Conservation (phyloP, 2,329 filamentous ascomycete species). For the Aspergillus ochraceoroseus region DNA sequence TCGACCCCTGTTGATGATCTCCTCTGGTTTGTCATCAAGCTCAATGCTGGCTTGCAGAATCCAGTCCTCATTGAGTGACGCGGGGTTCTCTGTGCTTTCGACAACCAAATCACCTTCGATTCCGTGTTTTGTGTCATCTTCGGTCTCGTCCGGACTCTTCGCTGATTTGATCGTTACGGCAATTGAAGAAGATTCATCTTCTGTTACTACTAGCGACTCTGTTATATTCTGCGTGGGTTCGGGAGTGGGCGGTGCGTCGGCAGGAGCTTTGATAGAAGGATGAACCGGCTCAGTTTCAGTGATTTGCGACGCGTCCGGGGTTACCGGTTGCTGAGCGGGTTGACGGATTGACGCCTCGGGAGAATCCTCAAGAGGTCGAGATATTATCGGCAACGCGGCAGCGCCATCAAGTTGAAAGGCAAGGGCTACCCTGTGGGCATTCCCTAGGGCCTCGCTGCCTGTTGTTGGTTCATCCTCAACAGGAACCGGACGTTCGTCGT, state of each 20-base stretch:
- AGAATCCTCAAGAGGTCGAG: background rate
- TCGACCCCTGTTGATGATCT: constrained; percentile 8
- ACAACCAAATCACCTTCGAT: constrained; percentile 1
- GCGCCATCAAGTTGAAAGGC: constrained; percentile 19
- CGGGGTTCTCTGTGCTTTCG: background rate
- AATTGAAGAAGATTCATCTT: background rate
- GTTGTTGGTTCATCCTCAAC: no score
- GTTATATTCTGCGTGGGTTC: constrained; percentile 14
- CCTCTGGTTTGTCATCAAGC: constrained; percentile 10
- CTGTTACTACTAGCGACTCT: background rate
- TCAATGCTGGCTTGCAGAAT: constrained; percentile 11
- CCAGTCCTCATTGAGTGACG: constrained; percentile 7
- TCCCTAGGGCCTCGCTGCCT: no score
- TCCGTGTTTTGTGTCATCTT: constrained; percentile 6
- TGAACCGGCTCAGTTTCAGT: background rate
- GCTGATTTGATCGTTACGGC: constrained; percentile 4
- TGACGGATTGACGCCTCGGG: constrained; percentile 1
- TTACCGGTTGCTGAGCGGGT: constrained; percentile 18
- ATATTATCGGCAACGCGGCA: constrained; percentile 4
- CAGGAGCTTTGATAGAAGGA: background rate
- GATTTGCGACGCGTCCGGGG: constrained; percentile 25
- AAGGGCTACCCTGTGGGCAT: constrained; percentile 3
- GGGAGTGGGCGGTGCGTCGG: constrained; percentile 14
- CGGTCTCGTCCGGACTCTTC: background rate
- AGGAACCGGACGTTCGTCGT: no score